A percentile compares a stretch with the other conserved stretches of the same genome.
These are phyloP conservation scores for Fusarium sp. DNA, from an alignment of 2,329 filamentous ascomycete species.

Conservation along the genomic window DNA sequence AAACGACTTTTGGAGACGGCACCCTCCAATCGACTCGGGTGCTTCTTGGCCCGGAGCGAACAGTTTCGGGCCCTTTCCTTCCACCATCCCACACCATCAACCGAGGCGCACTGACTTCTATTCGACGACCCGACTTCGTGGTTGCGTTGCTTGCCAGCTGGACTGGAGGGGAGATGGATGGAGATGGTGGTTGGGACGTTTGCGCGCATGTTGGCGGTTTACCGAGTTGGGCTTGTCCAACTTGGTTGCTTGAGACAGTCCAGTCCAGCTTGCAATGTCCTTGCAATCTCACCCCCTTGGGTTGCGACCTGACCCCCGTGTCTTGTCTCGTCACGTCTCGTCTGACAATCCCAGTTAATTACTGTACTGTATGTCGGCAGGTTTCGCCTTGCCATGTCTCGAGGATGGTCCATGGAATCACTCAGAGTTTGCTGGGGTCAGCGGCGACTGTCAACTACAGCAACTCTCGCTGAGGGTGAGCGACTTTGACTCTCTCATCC, in stretches of 20 bases:
- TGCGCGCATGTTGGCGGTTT: slow-evolving; percentile 22
- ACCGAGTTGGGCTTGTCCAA: slow-evolving; percentile 15
- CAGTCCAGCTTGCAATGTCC: slow-evolving; percentile 34
- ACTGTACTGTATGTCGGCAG: not conserved
- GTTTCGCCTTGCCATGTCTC: slow-evolving; percentile 15
- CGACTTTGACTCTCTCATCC: slow-evolving; percentile 18
- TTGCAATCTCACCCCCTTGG: slow-evolving; percentile 29
- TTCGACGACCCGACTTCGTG: slow-evolving; percentile 28
- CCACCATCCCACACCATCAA: slow-evolving; percentile 20
- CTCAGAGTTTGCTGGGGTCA: slow-evolving; percentile 5
- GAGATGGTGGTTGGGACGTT: slow-evolving; percentile 21
- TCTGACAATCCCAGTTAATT: slow-evolving; percentile 19
- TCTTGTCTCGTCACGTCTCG: slow-evolving; percentile 22
- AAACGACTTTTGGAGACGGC: slow-evolving; percentile 26
- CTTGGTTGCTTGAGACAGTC: slow-evolving; percentile 29
- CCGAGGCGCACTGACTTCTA: slow-evolving; percentile 22
- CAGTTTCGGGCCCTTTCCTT: slow-evolving; percentile 18
- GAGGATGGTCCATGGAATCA: slow-evolving; percentile 6
- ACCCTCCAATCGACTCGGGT: slow-evolving; percentile 20
- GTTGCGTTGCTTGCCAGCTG: slow-evolving; percentile 16
- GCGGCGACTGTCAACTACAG: slow-evolving; percentile 4
- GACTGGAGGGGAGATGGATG: not conserved
- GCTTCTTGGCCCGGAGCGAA: slow-evolving; percentile 21
- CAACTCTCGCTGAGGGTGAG: not conserved
- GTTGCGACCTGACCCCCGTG: slow-evolving; percentile 10